Evolutionary conservation across 2,329 filamentous ascomycete genomes (phyloP).

Genomic region (Pseudonectria buxi): DNA sequence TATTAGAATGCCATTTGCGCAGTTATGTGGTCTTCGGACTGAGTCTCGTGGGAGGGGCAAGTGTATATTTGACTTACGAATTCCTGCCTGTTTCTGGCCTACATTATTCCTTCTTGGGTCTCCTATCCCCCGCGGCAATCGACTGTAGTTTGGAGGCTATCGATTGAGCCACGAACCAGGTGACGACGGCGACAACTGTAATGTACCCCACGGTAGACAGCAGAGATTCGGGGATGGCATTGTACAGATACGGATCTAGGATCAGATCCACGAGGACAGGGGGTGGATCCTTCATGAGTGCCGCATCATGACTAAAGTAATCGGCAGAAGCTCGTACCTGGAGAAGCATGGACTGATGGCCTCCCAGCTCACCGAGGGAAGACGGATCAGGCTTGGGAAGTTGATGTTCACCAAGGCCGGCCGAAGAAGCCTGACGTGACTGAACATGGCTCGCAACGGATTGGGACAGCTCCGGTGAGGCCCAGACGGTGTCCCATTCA

Average conservation of each 20-base stretch:
- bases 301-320: constrained; percentile 69
- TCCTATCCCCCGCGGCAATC: constrained; percentile 20
- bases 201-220: constrained; percentile 66
- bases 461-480: constrained; percentile 54
- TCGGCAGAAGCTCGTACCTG: constrained; percentile 71
- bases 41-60: not conserved
- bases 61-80: not conserved
- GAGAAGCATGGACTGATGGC: constrained; percentile 51
- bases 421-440: constrained; percentile 33
- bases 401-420: constrained; percentile 7
- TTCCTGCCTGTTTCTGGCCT: not conserved
- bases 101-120: constrained; percentile 33
- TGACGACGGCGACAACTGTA: constrained; percentile 46
- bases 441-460: constrained; percentile 59
- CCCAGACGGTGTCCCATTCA: constrained; percentile 54
- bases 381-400: constrained; percentile 1
- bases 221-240: constrained; percentile 73
- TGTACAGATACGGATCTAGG: constrained; percentile 77
- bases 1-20: constrained; percentile 18
- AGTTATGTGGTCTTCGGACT: no score
- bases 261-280: constrained; percentile 74
- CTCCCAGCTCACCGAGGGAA: constrained; percentile 6
- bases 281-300: constrained; percentile 68
- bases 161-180: constrained; percentile 37
- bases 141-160: constrained; percentile 21